Base-by-base conservation (phyloP, 208 protist genomes). In the Leishmania guyanensis region DNA sequence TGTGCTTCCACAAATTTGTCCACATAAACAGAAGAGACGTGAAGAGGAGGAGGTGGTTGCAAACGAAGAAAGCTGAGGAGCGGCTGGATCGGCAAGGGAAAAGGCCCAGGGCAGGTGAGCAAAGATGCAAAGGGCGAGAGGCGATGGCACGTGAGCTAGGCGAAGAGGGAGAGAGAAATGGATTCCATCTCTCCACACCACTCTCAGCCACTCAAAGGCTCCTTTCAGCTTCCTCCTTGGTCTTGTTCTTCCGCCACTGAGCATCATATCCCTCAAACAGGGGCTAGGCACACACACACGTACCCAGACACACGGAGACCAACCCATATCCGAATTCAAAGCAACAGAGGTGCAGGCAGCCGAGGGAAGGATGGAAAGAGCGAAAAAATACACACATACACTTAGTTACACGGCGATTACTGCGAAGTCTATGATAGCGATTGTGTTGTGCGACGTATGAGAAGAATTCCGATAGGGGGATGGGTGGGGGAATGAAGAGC, bases 291-390 rank as follows among this genome's bases (percentile, higher is more conserved):
- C 10, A 84, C 39, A 17, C 36, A 29, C 36, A 46, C 43, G 43
- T 46, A 46, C 16, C n/a, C 14, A 46, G 43, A 72, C 39, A 26
- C 16, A 80, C 9, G 74, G 65, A 36, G 53, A 60, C 48, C n/a
- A 26, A 84, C 17, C 33, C 62, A 14, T 29, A 66, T 36, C 62
- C 29, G n/a, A 29, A 66, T 39, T 29, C 62, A 39, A 77, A 48
- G 54, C 33, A 20, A 84, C n/a, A 77, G 2, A 76, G 20, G 43
- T 17, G n/a, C 65, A 71, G 71, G 39, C 65, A 70, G 16, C 3
- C 65, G 33, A 16, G 36, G 65, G 33, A 46, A 46, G 43, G 39
- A 46, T 1, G 36, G 22, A n/a, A 72, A 33, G 39, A 46, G 66
- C 17, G 10, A 50, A 4, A 72, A 70, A 0, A 70, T 29, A 70